Evolutionary conservation across 1,284 basidiomycete species (phyloP), one percentile per base, ranked within the genome.

Genomic region (Anthracocystis walkeri): DNA sequence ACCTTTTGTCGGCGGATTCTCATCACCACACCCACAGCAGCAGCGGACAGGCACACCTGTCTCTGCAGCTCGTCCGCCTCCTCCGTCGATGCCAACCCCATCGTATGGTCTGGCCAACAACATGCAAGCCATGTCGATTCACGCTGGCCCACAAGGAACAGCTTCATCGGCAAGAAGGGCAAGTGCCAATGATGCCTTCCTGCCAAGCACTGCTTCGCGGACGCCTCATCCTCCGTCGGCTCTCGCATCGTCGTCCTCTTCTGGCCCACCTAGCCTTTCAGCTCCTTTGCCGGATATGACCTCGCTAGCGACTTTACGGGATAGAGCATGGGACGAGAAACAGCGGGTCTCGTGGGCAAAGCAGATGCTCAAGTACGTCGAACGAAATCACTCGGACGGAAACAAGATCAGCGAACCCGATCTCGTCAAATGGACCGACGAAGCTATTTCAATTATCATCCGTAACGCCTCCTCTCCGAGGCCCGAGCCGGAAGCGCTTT

Each of bases 351-450:
- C 88, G 20, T 96, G 94, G 94, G 89, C 89, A 6, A 88, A 91
- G 48, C 92, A 94, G 72, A 91, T 95, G 57, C 86, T 95, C 77
- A 89, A 90, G 79, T 90, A 93, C 70, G 90, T 93, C 70, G 91
- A 93, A 69, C 77, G 81, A 42, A 84, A 70, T 69, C 77, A 68
- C 29, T 52, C 65, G 18, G 77, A 75, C 40, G 70, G 61, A 31
- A 76, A 54, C 57, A 77, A 68, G 58, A 89, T 94, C 78, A 84
- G 88, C 21, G 92, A 93, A 75, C 88, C 90, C 0, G 87, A 88
- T 8, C 88, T 94, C 7, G 86, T 88, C 18, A 87, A 87, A 27
- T 90, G 93, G 65, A 88, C 89, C 1, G 90, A 91, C 62, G 86
- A 90, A 58, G 92, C 93, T 0, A 84, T 84, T 44, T 54, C 60